Evolutionary conservation across 2,329 filamentous ascomycete genomes (phyloP), one percentile per base, ranked within the genome.

Genomic region (Phaeosphaeriaceae sp.): DNA sequence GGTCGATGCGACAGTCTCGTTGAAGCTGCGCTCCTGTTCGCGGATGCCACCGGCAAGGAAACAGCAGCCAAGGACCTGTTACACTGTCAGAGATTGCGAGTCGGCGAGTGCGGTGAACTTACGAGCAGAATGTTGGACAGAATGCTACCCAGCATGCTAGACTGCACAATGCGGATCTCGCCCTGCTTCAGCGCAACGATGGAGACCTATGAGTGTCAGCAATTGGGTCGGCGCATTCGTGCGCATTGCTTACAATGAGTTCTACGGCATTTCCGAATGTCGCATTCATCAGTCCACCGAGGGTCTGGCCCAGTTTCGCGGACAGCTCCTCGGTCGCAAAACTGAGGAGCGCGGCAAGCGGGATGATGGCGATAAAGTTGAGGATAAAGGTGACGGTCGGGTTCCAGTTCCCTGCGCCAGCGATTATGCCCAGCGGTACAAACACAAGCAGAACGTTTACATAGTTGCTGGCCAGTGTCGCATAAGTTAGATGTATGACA

Each of bases 111-210:
- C 21, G 33, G 31, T 25, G 2, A 50, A 69, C 71, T 67, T 63
- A 76, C 94, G 21, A 98, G 87, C 7, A 98, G 85, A 64, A 97
- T 89, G 78, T 98, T 98, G 65, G 94, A 97, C 41, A 98, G 84
- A 68, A 98, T 96, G 72, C 91, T 96, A 48, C 95, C 94, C 33
- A 98, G 88, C 93, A 98, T 98, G 63, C 92, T 96, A 20, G 94
- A 91, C 80, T 98, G 95, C n/a, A 98, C 94, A 65, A 98, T 93
- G 70, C 94, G 89, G 73, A 97, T 96, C 80, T 98, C 91, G 62
- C 88, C 88, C 68, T 95, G 88, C 65, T 84, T 87, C 47, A 99
- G 85, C 19, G 95, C 95, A 63, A 98, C 90, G 68, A 98, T 94
- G 76, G 92, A 96, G 74, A 96, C 91, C 91, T 94, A 73, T 10